Conservation (phyloP, 2,329 filamentous ascomycete species). For the Neocatenulostroma microsporum region DNA sequence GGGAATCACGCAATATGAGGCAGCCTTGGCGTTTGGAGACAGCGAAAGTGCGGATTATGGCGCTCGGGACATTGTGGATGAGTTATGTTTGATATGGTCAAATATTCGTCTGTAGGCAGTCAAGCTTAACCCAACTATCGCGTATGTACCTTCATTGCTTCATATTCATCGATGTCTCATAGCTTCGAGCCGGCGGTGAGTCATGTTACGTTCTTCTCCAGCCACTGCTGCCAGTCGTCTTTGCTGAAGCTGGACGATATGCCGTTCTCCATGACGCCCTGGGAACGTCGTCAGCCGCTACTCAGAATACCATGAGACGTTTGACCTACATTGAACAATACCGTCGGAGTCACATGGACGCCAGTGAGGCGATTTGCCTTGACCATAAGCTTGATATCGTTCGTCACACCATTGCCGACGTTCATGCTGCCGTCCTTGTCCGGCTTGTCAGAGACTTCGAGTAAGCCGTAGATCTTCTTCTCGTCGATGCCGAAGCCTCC, state of each 20-base stretch:
- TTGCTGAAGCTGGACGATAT: constrained; percentile 71
- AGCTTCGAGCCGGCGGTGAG: constrained; percentile 1
- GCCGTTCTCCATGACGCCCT: constrained; percentile 64
- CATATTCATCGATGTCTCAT: too few relatives aligned
- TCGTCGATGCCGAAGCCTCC: constrained; percentile 61
- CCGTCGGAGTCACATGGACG: constrained; percentile 85
- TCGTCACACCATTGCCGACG: constrained; percentile 70
- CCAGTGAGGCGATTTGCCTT: constrained; percentile 67
- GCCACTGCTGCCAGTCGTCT: constrained; percentile 80
- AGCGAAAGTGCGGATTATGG: too few relatives aligned
- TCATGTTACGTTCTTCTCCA: constrained; percentile 57
- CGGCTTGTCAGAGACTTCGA: constrained; percentile 62
- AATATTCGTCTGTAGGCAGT: too few relatives aligned
- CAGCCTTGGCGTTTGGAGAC: too few relatives aligned
- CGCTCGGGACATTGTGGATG: too few relatives aligned
- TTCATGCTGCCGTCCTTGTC: constrained; percentile 64
- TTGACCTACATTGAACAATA: constrained; percentile 62
- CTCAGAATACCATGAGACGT: too few relatives aligned
- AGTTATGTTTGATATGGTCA: too few relatives aligned
- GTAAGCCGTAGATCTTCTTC: constrained; percentile 58
- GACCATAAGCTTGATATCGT: constrained; percentile 75
- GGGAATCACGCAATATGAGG: too few relatives aligned
- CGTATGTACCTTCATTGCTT: too few relatives aligned
- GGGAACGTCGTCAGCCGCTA: background rate
- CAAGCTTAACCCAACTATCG: too few relatives aligned